Evolutionary conservation across 352 stramenopile species (phyloP), one percentile per base, ranked within the genome.

Genomic region (Globisporangium spinosum): DNA sequence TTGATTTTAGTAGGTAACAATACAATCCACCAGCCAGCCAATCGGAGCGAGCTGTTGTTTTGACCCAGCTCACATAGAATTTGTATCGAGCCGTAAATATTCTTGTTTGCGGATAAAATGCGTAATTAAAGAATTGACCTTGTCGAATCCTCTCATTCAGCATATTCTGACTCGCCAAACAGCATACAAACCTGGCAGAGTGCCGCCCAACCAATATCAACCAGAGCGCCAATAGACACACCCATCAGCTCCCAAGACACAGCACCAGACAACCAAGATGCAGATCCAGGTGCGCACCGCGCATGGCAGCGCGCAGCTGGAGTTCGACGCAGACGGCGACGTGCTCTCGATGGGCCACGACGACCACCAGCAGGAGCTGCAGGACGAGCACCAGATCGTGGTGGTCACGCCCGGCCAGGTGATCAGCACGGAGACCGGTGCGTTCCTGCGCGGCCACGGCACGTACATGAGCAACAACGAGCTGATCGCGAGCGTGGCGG

Each of bases 381-480:
- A 23, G 27, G 68, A 80, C 59, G 78, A 80, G 62, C 69, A 72
- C 10, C 69, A 82, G 34, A 72, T 90, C 32, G 83, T 92, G 17
- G 74, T 94, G 2, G 86, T 94, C 55, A 92, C 82, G 25, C 84
- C 86, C 25, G 84, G 86, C 13, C 72, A 94, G 61, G 79, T 93
- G 22, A 93, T 94, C 71, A 93, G 78, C 61, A 92, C 81, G 0
- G 81, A 89, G 22, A 91, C 79, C 10, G 83, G 83, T 63, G 82
- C 84, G 40, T 93, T 94, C 68, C 73, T 99, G 60, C 91, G 94
- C 58, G 96, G 96, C 49, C 96, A 99, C 71, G 96, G 96, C 49
- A 98, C 95, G 22, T 98, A 98, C 77, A 79, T 98, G 47, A 94
- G 96, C 77, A 70, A 75, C 60, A 83, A 87, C 64, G 82, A 95